These are phyloP conservation scores for Cetraspora pellucida DNA, from an alignment of 192 early-diverging fungal species.

Conservation along the genomic window DNA sequence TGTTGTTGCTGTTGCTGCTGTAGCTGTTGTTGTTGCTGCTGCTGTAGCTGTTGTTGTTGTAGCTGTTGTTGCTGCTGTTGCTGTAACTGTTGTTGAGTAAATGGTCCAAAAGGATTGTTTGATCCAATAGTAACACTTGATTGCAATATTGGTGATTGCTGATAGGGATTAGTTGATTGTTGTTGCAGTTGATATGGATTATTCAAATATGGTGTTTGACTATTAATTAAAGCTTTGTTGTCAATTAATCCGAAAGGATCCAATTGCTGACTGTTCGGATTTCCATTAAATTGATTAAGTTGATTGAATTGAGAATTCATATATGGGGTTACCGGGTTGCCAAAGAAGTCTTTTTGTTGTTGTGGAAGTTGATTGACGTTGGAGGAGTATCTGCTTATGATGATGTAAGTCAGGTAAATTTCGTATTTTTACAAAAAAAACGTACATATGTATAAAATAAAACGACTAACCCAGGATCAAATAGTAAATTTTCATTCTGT, in stretches of 20 bases:
- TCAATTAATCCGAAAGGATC: constrained; percentile 19
- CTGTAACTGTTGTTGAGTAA: constrained; percentile 35
- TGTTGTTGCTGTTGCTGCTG: constrained; percentile 32
- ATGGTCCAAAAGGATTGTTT: constrained; percentile 49
- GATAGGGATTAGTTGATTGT: constrained; percentile 42
- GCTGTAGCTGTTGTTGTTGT: too few species aligned
- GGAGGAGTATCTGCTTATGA: background rate
- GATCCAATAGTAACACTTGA: constrained; percentile 40
- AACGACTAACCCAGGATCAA: constrained; percentile 42
- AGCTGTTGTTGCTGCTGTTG: constrained; percentile 26
- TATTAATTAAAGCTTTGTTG: constrained; percentile 38
- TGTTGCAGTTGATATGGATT: constrained; percentile 43
- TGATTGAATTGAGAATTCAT: constrained; percentile 9
- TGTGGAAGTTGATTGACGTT: constrained; percentile 27
- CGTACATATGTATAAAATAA: background rate
- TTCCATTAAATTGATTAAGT: background rate
- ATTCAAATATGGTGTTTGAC: constrained; percentile 35
- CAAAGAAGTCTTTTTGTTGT: constrained; percentile 28
- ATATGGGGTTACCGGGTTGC: background rate
- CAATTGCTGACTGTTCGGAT: background rate
- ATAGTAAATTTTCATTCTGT: constrained; percentile 43
- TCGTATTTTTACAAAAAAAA: constrained; percentile 3
- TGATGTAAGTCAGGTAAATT: background rate
- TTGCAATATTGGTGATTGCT: constrained; percentile 38
- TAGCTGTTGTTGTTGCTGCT: constrained; percentile 20